These are phyloP conservation scores for Xylaria venustula DNA, from an alignment of 495 filamentous ascomycete species.

Conservation along the genomic window DNA sequence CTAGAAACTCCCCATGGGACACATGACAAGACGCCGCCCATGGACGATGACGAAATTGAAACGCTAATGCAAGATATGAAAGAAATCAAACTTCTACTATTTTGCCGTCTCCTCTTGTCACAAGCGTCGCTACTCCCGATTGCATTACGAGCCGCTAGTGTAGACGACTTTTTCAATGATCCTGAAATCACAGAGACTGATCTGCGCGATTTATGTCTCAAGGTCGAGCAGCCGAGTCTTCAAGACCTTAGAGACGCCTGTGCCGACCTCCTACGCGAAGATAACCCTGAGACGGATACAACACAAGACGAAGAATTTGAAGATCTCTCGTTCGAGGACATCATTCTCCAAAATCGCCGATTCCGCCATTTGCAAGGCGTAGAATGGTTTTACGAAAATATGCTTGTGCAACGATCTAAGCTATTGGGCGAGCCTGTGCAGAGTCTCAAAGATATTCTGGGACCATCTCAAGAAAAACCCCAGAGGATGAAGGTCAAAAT, in stretches of 20 bases:
- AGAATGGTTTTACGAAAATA: constrained; percentile 13
- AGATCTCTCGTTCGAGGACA: constrained; percentile 20
- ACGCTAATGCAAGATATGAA: constrained; percentile 41
- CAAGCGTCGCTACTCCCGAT: constrained; percentile 48
- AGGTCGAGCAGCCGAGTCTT: constrained; percentile 43
- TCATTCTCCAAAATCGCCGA: constrained; percentile 22
- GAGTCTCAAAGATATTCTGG: background rate
- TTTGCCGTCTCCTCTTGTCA: constrained; percentile 49
- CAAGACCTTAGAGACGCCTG: constrained; percentile 53
- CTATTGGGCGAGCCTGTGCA: background rate
- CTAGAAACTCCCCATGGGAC: constrained; percentile 36
- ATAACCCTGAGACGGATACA: constrained; percentile 33
- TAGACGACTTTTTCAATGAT: constrained; percentile 49
- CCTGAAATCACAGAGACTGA: constrained; percentile 41
- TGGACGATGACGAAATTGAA: constrained; percentile 43
- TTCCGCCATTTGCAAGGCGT: constrained; percentile 22
- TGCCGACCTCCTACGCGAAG: constrained; percentile 47
- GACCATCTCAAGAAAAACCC: constrained; percentile 16
- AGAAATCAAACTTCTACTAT: constrained; percentile 51
- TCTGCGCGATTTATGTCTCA: constrained; percentile 48
- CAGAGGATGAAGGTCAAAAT: constrained; percentile 46
- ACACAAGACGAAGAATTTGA: constrained; percentile 18
- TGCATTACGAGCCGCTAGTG: constrained; percentile 40
- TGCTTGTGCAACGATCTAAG: constrained; percentile 16
- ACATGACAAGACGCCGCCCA: constrained; percentile 35